Evolutionary conservation across 192 early-diverging fungal genomes (phyloP).

Genomic region (Gaertneriomyces sp.): DNA sequence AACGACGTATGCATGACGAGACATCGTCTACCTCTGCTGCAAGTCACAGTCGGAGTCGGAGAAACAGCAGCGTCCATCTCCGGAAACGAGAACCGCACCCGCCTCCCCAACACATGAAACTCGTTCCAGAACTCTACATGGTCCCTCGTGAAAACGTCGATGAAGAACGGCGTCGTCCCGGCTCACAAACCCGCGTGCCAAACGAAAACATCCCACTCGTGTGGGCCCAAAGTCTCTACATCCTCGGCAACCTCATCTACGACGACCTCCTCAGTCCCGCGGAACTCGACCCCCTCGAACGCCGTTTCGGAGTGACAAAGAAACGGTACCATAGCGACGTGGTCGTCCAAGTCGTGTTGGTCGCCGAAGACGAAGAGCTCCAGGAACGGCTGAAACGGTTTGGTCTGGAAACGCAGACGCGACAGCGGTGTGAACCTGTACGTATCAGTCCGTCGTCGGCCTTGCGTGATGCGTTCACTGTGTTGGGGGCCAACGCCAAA

Average conservation of each 20-base stretch:
- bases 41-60: background rate
- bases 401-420: slow-evolving; percentile 76
- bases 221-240: slow-evolving; percentile 80
- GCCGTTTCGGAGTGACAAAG: slow-evolving; percentile 57
- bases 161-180: slow-evolving; percentile 64
- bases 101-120: slow-evolving; percentile 28
- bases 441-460: slow-evolving; percentile 70
- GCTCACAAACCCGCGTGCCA: slow-evolving; percentile 66
- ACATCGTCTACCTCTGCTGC: background rate
- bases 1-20: slow-evolving; percentile 15
- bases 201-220: slow-evolving; percentile 86
- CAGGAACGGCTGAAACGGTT: slow-evolving; percentile 67
- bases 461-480: slow-evolving; percentile 70
- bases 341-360: slow-evolving; percentile 72
- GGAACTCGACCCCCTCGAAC: slow-evolving; percentile 79
- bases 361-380: slow-evolving; percentile 69
- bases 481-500: slow-evolving; percentile 73
- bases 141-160: slow-evolving; percentile 72
- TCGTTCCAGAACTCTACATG: slow-evolving; percentile 72
- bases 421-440: slow-evolving; percentile 66
- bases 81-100: slow-evolving; percentile 3
- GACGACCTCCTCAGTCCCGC: slow-evolving; percentile 72
- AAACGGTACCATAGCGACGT: slow-evolving; percentile 55
- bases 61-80: no score
- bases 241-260: slow-evolving; percentile 70